Conservation (phyloP, 768 basidiomycete genomes). For the Gelatoporia subvermispora region DNA sequence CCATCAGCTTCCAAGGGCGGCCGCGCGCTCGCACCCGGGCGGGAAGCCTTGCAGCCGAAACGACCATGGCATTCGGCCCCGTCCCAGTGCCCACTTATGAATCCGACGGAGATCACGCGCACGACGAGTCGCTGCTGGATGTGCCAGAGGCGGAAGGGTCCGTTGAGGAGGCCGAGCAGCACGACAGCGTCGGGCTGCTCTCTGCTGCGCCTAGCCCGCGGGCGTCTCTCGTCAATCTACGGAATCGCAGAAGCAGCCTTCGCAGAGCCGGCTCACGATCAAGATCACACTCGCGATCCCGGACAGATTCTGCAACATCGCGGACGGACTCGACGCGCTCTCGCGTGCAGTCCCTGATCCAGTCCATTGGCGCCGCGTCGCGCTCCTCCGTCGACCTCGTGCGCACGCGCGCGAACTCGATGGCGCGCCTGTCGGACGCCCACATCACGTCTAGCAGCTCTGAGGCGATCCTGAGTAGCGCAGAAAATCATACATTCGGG, state of each 20-base stretch:
- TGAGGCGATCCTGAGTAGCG: conserved; percentile 42
- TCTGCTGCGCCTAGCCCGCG: conserved; percentile 43
- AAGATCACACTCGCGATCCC: conserved; percentile 34
- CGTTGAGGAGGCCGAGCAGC: conserved; percentile 57
- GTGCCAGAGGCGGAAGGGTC: conserved; percentile 46
- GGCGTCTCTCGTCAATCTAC: conserved; percentile 39
- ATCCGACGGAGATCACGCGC: conserved; percentile 25
- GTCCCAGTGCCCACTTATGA: conserved; percentile 18
- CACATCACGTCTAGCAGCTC: conserved; percentile 29
- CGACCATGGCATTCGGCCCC: conserved; percentile 22
- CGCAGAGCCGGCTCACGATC: conserved; percentile 40
- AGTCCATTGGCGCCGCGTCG: conserved; percentile 57
- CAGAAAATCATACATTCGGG: conserved; percentile 76
- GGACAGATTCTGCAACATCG: conserved; percentile 23
- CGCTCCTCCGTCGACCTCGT: conserved; percentile 57
- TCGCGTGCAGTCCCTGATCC: conserved; percentile 62
- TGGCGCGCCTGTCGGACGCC: conserved; percentile 46
- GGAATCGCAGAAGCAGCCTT: conserved; percentile 36
- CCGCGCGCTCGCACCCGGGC: conserved; percentile 20
- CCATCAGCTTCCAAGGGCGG: conserved; percentile 27
- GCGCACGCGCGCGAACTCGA: conserved; percentile 58
- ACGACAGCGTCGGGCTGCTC: conserved; percentile 57
- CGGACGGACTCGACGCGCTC: conserved; percentile 45
- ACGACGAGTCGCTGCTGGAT: conserved; percentile 28
- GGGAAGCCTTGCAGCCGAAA: conserved; percentile 19